Base-by-base conservation (phyloP, 2,329 filamentous ascomycete species). In the Berkeleyomyces basicola region DNA sequence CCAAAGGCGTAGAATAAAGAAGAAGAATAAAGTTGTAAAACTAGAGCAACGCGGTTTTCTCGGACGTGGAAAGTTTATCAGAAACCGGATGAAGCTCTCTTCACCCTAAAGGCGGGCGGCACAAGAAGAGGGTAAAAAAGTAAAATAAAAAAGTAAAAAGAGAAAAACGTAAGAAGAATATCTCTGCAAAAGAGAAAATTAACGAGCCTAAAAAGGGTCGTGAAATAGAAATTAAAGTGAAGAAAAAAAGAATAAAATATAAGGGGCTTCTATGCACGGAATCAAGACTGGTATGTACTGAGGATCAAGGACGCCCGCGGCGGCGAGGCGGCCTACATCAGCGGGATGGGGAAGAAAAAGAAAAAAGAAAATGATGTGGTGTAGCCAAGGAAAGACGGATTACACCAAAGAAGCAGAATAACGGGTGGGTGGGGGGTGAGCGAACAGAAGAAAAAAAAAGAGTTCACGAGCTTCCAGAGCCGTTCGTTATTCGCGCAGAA, bases 81-180 rank as follows among this genome's bases (percentile, higher is more conserved):
- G 37, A 31, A 39, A 14, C 44, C 44, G 9, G 23, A 14, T n/a
- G 43, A 51, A 23, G 44, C 59, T 61, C 59, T 61, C 59, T 61
- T 61, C 59, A 61, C 59, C 46, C 59, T 16, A 61, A 55, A 39
- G 31, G 33, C 47, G 58, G 49, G 47, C 60, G 60, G 60, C 36
- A 55, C 40, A 55, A 23, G 60, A 61, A 61, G 49, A 46, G 23
- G 16, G 23, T 39, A 37, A 14, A 55, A 55, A 53, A 53, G 53
- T n/a, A 4, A 23, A 11, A n/a, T 5, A 61, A 61, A 33, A 49
- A 36, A 2, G 23, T 39, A 46, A 36, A 59, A 46, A 59, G n/a
- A 2, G 33, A 59, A 4, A 58, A 31, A n/a, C n/a, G 37, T 11
- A 10, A 31, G 16, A 47, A 43, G 11, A 55, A 10, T 16, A 23